phyloP scores from a whole-genome alignment of 371 early-diverging fungal genomes.

The Mucor piriformis region DNA sequence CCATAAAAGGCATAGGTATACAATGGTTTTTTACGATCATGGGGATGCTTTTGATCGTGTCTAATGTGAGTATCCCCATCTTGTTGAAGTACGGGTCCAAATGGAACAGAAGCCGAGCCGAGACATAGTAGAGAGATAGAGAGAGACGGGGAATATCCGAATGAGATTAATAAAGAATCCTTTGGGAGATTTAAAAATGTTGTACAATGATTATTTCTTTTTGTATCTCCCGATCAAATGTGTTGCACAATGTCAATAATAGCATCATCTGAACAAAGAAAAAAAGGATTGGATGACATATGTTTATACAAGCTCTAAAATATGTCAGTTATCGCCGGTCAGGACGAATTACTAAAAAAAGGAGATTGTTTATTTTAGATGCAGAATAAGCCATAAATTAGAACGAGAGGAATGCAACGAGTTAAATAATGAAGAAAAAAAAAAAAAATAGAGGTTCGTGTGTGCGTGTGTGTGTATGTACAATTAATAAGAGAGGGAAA shows the following conservation, averaged over 20 bases:
- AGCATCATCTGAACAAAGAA: no score
- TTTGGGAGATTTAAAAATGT: no score
- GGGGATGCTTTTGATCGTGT: conserved; percentile 7
- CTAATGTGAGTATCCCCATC: conserved; percentile 14
- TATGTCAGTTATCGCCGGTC: no score
- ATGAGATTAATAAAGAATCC: no score
- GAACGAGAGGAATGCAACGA: not conserved
- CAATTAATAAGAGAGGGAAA: not conserved
- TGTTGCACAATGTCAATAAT: not conserved
- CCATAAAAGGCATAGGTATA: conserved; percentile 28
- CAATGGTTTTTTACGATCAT: conserved; percentile 29
- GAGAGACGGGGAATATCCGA: not conserved
- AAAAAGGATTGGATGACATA: no score
- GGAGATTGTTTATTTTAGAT: no score
- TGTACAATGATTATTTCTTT: not conserved
- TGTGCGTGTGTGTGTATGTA: no score
- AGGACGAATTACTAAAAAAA: no score
- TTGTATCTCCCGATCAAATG: not conserved
- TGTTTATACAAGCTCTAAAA: no score
- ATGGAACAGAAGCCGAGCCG: conserved; percentile 25
- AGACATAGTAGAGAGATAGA: no score
- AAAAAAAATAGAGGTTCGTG: not conserved
- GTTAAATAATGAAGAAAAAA: not conserved
- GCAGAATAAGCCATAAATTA: not conserved
- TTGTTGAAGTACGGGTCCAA: conserved; percentile 25